phyloP scores from a whole-genome alignment of 805 yeast genomes.

The Hanseniaspora lachancei region DNA sequence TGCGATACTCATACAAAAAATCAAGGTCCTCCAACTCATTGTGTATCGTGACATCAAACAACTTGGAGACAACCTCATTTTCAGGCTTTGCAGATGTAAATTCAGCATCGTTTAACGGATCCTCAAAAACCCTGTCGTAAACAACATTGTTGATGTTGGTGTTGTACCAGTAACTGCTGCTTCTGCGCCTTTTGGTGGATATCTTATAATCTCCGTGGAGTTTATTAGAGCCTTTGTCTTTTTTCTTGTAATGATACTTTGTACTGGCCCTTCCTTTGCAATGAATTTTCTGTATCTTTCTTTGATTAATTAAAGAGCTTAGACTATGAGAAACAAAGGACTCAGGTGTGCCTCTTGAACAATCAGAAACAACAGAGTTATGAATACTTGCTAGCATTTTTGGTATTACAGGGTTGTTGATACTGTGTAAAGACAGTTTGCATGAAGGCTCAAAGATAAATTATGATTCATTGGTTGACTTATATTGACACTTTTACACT shows the following conservation, averaged over 20 bases:
- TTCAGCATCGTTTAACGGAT: background rate
- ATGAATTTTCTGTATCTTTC: constrained; percentile 6
- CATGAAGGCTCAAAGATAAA: background rate
- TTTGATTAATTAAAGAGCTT: constrained; percentile 8
- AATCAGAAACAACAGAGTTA: background rate
- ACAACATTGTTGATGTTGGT: constrained; percentile 1
- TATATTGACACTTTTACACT: background rate
- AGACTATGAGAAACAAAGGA: constrained; percentile 5
- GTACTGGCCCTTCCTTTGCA: background rate
- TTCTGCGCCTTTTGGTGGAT: constrained; percentile 1
- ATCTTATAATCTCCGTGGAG: background rate
- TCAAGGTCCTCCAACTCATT: constrained; percentile 21
- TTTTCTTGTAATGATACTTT: background rate
- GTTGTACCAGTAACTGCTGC: constrained; percentile 9
- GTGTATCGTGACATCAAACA: constrained; percentile 16
- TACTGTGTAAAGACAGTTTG: background rate
- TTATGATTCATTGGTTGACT: background rate
- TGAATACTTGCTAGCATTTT: background rate
- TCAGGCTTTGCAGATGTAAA: background rate
- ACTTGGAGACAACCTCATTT: background rate
- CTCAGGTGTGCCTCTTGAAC: background rate
- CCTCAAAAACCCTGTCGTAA: background rate
- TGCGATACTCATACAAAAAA: constrained; percentile 17
- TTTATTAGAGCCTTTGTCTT: background rate
- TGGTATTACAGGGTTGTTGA: too few relatives aligned